Evolutionary conservation across 2,329 filamentous ascomycete genomes (phyloP).

Genomic region (Colletotrichum euphorbiae): DNA sequence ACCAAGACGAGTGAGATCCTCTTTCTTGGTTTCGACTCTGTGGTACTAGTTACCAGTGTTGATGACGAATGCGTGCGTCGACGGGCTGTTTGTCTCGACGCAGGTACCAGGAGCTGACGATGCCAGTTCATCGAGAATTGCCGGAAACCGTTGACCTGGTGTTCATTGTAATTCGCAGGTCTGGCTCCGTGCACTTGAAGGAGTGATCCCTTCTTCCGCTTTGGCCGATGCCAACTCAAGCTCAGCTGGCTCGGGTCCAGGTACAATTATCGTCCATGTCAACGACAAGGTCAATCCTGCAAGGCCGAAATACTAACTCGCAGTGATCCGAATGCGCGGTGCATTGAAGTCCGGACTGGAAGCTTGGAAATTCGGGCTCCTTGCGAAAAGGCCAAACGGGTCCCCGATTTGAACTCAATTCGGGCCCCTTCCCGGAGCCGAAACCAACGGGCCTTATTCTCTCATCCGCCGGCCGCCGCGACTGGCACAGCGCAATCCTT

Average conservation of each 20-base stretch:
- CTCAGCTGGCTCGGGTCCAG: background rate
- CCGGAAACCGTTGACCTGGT: conserved; percentile 1
- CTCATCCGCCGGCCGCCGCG: background rate
- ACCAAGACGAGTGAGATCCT: background rate
- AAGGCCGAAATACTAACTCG: too few relatives aligned
- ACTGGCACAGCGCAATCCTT: conserved; percentile 20
- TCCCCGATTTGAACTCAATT: background rate
- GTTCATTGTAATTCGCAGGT: background rate
- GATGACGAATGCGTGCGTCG: conserved; percentile 13
- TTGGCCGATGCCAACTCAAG: background rate
- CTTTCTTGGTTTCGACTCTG: background rate
- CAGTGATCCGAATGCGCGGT: too few relatives aligned
- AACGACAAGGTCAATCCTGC: too few relatives aligned
- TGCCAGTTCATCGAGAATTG: conserved; percentile 8
- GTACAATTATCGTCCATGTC: background rate
- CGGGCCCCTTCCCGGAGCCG: background rate
- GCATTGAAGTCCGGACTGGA: too few relatives aligned
- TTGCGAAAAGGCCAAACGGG: background rate
- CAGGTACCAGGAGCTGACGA: conserved; percentile 1
- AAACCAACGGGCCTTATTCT: background rate
- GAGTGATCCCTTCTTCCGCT: background rate
- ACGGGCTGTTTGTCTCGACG: conserved; percentile 17
- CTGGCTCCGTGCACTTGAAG: background rate
- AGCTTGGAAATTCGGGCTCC: background rate
- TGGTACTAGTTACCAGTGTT: conserved; percentile 1